phyloP scores from a whole-genome alignment of 2,329 filamentous ascomycete species.

The Fusarium sp. region DNA sequence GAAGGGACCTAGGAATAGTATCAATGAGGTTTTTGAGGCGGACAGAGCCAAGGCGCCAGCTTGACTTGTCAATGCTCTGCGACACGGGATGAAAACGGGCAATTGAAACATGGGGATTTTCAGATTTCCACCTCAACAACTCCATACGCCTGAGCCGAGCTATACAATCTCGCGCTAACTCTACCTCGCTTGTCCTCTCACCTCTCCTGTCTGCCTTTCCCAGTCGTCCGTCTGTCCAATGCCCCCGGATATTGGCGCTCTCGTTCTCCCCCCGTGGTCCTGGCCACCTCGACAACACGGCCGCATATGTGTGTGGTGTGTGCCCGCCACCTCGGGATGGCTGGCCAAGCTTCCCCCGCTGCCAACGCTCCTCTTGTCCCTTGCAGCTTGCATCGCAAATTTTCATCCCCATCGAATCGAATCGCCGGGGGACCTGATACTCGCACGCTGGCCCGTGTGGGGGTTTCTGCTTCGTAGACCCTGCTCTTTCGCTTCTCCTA shows the following conservation, averaged over 20 bases:
- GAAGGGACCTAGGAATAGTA: slow-evolving; percentile 5
- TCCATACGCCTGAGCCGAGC: slow-evolving; percentile 38
- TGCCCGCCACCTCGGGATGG: slow-evolving; percentile 20
- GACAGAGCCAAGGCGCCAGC: background rate
- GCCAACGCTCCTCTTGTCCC: slow-evolving; percentile 30
- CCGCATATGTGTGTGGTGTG: slow-evolving; percentile 1
- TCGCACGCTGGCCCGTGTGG: slow-evolving; percentile 8
- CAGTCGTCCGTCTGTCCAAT: slow-evolving; percentile 26
- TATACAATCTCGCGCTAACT: slow-evolving; percentile 40
- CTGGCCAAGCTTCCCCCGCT: slow-evolving; percentile 15
- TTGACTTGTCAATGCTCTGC: background rate
- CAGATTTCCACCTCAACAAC: slow-evolving; percentile 33
- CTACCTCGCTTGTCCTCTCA: slow-evolving; percentile 5
- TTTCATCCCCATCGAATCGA: slow-evolving; percentile 25
- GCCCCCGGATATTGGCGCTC: slow-evolving; percentile 8
- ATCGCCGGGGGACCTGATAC: slow-evolving; percentile 3
- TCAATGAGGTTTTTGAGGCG: background rate
- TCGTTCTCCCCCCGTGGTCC: background rate
- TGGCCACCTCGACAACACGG: slow-evolving; percentile 4
- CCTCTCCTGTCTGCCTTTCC: slow-evolving; percentile 13
- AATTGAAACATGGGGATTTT: slow-evolving; percentile 27
- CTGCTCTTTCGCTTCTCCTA: slow-evolving; percentile 14
- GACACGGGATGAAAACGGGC: slow-evolving; percentile 1
- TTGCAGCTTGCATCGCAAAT: slow-evolving; percentile 43
- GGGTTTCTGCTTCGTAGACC: slow-evolving; percentile 17